phyloP scores from a whole-genome alignment of 169 alveolate species.

The Eimeria necatrix region DNA sequence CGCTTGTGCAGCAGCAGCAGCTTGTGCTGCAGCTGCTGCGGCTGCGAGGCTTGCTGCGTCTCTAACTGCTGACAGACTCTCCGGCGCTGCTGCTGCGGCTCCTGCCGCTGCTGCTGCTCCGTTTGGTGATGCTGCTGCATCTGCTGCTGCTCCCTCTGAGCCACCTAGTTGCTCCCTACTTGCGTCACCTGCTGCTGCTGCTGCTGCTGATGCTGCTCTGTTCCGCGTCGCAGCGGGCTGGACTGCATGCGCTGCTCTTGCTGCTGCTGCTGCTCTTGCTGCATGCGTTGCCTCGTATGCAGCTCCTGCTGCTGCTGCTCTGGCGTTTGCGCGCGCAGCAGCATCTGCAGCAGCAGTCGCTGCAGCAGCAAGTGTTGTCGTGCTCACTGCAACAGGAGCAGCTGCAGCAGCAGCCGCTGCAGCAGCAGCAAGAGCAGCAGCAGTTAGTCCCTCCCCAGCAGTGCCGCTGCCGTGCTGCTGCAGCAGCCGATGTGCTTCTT shows the following conservation, averaged over 20 bases:
- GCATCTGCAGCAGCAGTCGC: constrained; percentile 49
- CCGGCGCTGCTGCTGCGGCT: not conserved
- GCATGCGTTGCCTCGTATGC: constrained; percentile 32
- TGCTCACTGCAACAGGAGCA: constrained; percentile 1
- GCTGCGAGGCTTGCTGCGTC: constrained; percentile 4
- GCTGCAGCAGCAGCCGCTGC: constrained; percentile 30
- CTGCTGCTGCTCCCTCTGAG: not conserved
- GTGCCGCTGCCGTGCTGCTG: not conserved
- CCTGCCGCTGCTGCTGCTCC: constrained; percentile 28
- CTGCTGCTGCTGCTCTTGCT: constrained; percentile 53
- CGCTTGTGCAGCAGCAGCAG: not conserved
- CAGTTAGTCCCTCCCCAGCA: not conserved
- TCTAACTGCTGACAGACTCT: not conserved
- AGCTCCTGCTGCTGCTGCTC: constrained; percentile 53
- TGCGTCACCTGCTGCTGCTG: not conserved
- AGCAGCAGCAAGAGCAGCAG: constrained; percentile 59
- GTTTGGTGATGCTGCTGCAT: not conserved
- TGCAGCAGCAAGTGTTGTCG: constrained; percentile 9
- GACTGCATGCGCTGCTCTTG: not conserved
- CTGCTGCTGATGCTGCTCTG: constrained; percentile 22
- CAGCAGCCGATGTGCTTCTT: constrained; percentile 37
- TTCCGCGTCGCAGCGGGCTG: too few relatives aligned
- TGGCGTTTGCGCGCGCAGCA: constrained; percentile 37
- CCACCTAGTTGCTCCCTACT: not conserved
- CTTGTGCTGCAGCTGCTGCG: not conserved